Base-by-base conservation (phyloP, 345 rosid genomes). In the Euphorbia lathyris region DNA sequence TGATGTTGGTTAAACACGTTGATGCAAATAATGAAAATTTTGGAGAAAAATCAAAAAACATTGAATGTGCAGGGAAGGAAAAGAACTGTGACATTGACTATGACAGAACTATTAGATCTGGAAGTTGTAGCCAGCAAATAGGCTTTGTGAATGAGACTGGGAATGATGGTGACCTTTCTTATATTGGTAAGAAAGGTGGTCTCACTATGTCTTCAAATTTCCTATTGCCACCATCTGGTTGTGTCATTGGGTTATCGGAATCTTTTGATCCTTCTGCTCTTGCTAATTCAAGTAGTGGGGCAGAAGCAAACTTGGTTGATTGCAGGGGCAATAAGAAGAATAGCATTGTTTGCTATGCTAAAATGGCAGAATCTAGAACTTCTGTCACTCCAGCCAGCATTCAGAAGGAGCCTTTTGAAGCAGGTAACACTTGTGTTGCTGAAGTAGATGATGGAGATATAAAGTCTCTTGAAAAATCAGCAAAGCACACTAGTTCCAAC, bases 301-400 rank as follows among this genome's bases (percentile, higher is more conserved):
- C 61, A 26, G 74, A 59, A 62, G 83, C 72, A 71, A 73, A 79
- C 42, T 56, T 23, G 26, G 77, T 47, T 66, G 73, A 74, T 73
- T 67, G 67, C 62, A 67, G 26, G 73, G 57, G 71, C 65, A 76
- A 72, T 68, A 76, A 72, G 70, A 79, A 69, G 74, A 66, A 61
- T 66, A 78, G 62, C 65, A 74, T 34, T 58, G 64, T 72, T 38
- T 58, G 52, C 69, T 65, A 62, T 47, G 81, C 80, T 57, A 79
- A 76, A 68, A 72, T 73, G 69, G 67, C 76, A 71, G 73, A 82
- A 71, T 75, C 78, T 68, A 69, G 66, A 79, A 79, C 73, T 79
- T 77, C 70, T 56, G 47, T 69, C 45, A 70, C 58, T 58, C 71
- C 40, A 67, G 42, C 64, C 56, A 75, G 68, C 68, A 59, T 69